A percentile compares a stretch with the other conserved stretches of the same genome.
Conservation (phyloP, 1,284 basidiomycete species). For the Rhodotorula sp. region DNA sequence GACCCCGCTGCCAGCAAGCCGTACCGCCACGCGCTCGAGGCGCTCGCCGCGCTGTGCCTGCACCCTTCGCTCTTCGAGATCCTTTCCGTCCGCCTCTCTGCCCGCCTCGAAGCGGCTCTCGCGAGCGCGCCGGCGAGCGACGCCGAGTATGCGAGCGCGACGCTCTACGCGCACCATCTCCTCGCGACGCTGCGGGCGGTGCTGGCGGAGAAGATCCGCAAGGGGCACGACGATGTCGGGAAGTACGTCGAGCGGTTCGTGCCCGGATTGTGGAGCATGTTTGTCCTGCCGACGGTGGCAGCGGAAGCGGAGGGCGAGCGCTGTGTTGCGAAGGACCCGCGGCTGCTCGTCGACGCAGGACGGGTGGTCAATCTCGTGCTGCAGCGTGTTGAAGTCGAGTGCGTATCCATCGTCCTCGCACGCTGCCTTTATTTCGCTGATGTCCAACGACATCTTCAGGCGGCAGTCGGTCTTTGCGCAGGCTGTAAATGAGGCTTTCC, state of each 20-base stretch:
- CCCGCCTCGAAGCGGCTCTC: conserved; percentile 69
- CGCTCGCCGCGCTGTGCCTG: conserved; percentile 72
- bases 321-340: conserved; percentile 58
- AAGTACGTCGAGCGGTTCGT: conserved; percentile 76
- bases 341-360: conserved; percentile 66
- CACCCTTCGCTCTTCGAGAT: conserved; percentile 79
- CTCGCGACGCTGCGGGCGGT: conserved; percentile 67
- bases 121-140: conserved; percentile 49
- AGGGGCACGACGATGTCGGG: conserved; percentile 66
- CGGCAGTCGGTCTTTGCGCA: conserved; percentile 60
- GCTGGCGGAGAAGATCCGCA: conserved; percentile 65
- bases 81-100: conserved; percentile 73
- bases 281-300: conserved; percentile 58
- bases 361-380: conserved; percentile 69
- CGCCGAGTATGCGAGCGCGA: conserved; percentile 59
- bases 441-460: conserved; percentile 51
- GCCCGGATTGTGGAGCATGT: conserved; percentile 68
- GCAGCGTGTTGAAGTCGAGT: conserved; percentile 66
- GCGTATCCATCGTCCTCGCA: conserved; percentile 24
- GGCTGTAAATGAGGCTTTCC: conserved; percentile 62
- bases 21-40: conserved; percentile 69
- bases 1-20: background rate
- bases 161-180: conserved; percentile 79
- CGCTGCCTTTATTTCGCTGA: no score
- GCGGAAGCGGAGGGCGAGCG: conserved; percentile 45